Percentiles rank a stretch among this genome's conserved stretches.
Conservation (phyloP, 2,329 filamentous ascomycete species). For the Nemania abortiva region DNA sequence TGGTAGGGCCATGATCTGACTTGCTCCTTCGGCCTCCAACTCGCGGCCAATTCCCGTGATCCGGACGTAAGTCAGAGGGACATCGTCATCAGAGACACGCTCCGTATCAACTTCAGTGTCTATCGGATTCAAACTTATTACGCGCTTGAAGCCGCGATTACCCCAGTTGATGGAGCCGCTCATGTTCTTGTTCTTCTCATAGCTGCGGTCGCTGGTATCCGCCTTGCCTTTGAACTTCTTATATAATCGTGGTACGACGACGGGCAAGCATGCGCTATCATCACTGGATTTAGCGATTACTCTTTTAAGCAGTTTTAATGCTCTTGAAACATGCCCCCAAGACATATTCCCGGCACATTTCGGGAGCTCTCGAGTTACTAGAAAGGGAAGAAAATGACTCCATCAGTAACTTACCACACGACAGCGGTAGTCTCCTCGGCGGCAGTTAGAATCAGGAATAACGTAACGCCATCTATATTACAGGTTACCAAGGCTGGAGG, state of each 20-base stretch:
- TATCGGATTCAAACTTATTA: slow-evolving; percentile 10
- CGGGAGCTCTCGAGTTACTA: no score
- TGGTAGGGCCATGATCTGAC: not conserved
- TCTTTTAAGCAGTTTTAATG: no score
- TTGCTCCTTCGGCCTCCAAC: not conserved
- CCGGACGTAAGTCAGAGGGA: slow-evolving; percentile 7
- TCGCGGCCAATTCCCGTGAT: slow-evolving; percentile 1
- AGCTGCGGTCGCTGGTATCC: not conserved
- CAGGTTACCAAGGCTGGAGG: not conserved
- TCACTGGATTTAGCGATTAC: no score
- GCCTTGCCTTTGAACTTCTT: slow-evolving; percentile 25
- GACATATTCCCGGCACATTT: no score
- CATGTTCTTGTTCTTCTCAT: not conserved
- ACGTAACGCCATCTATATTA: slow-evolving; percentile 43
- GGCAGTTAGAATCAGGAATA: slow-evolving; percentile 45
- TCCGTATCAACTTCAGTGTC: not conserved
- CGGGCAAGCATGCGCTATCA: slow-evolving; percentile 44
- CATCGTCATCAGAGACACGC: slow-evolving; percentile 5
- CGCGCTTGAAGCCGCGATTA: slow-evolving; percentile 11
- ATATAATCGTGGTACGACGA: slow-evolving; percentile 40
- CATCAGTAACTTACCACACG: no score
- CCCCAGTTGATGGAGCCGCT: slow-evolving; percentile 1
- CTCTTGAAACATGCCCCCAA: no score
- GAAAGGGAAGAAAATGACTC: no score
- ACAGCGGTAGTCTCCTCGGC: slow-evolving; percentile 47